Conservation (phyloP, 2,329 filamentous ascomycete genomes). For the Aspergillus fructus region DNA sequence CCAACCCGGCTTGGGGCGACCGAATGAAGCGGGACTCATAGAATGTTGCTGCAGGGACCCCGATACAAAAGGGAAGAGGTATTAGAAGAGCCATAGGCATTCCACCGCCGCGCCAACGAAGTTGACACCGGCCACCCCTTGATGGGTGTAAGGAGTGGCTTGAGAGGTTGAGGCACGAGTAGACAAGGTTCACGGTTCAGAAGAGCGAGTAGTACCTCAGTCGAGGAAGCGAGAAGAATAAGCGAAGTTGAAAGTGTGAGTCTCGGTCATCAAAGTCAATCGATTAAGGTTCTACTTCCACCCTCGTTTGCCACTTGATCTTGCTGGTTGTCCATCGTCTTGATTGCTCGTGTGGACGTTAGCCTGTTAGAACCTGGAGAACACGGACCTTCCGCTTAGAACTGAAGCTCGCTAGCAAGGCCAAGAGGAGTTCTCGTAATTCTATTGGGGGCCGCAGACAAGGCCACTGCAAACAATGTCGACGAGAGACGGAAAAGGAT, state of each 20-base stretch:
- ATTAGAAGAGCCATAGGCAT: background rate
- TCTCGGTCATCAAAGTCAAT: background rate
- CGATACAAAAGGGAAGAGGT: background rate
- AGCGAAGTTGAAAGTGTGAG: background rate
- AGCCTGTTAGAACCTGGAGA: conserved; percentile 11
- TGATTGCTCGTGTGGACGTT: conserved; percentile 12
- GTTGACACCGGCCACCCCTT: background rate
- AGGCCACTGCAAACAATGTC: conserved; percentile 1
- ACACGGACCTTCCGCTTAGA: conserved; percentile 14
- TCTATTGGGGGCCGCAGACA: background rate
- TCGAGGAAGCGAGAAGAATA: background rate
- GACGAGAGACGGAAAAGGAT: background rate
- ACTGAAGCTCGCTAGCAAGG: conserved; percentile 3
- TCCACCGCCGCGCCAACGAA: background rate
- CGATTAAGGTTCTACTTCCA: background rate
- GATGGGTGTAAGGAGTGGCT: background rate
- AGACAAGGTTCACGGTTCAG: background rate
- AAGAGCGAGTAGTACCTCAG: background rate
- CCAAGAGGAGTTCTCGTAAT: background rate
- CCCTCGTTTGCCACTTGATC: conserved; percentile 8
- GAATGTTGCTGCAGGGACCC: background rate
- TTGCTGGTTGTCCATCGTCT: conserved; percentile 1
- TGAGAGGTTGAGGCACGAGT: background rate
- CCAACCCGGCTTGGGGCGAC: background rate
- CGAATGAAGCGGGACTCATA: background rate